phyloP scores from a whole-genome alignment of 2,329 filamentous ascomycete species.

The Verruconis gallopava region DNA sequence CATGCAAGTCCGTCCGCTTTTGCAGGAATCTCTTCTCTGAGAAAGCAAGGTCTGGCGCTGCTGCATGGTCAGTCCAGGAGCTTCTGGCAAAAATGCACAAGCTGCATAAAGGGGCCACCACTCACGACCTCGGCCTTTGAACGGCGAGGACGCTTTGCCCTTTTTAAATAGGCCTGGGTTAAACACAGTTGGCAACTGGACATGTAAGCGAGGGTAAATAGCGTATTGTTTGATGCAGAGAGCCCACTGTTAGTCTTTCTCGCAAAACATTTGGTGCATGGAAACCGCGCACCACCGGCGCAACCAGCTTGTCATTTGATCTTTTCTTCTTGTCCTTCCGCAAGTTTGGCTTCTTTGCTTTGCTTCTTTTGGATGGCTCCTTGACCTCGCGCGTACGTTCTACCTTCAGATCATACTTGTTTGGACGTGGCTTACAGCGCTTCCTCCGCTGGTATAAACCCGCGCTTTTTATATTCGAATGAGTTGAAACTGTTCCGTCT shows the following conservation, averaged over 20 bases:
- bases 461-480: not conserved
- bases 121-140: constrained; percentile 31
- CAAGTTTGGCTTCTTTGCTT: constrained; percentile 14
- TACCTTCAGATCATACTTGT: constrained; percentile 31
- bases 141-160: constrained; percentile 33
- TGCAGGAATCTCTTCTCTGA: constrained; percentile 38
- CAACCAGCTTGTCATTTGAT: constrained; percentile 23
- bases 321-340: constrained; percentile 17
- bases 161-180: constrained; percentile 35
- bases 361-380: not conserved
- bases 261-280: constrained; percentile 31
- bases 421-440: constrained; percentile 33
- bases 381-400: constrained; percentile 13
- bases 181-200: constrained; percentile 30
- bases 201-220: not conserved
- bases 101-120: constrained; percentile 9
- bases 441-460: constrained; percentile 28
- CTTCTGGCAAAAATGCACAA: not conserved
- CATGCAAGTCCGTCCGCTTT: constrained; percentile 19
- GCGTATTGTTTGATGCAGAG: not conserved
- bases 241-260: constrained; percentile 34
- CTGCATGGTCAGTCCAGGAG: constrained; percentile 1
- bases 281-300: constrained; percentile 29
- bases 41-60: constrained; percentile 40
- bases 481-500: not conserved